Conservation (phyloP, 495 filamentous ascomycete species). For the Chaetomidium leptoderma region DNA sequence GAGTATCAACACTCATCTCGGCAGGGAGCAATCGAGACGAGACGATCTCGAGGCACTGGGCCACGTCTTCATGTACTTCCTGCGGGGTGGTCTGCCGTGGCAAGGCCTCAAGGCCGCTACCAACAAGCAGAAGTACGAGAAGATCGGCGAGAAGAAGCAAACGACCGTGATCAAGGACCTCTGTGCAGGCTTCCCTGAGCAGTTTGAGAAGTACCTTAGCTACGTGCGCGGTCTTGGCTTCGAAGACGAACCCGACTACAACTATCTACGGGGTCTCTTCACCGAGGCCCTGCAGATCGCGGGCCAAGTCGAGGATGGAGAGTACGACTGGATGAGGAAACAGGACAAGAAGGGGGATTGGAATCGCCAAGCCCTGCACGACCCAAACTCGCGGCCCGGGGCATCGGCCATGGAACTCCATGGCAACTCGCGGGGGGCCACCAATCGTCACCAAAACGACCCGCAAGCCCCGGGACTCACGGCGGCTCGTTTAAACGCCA, state of each 20-base stretch:
- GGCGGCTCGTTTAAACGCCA: slow-evolving; percentile 93
- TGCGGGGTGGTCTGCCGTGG: slow-evolving; percentile 94
- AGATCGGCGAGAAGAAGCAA: slow-evolving; percentile 99
- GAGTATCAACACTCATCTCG: slow-evolving; percentile 99
- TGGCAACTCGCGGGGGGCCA: slow-evolving; percentile 53
- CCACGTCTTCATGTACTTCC: slow-evolving; percentile 99
- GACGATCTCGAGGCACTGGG: slow-evolving; percentile 95
- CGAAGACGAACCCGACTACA: slow-evolving; percentile 98
- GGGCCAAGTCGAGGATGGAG: slow-evolving; percentile 93
- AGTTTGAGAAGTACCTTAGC: slow-evolving; percentile 95
- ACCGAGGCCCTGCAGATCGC: slow-evolving; percentile 93
- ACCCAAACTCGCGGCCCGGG: slow-evolving; percentile 66
- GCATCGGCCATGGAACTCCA: slow-evolving; percentile 75
- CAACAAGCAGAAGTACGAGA: slow-evolving; percentile 99
- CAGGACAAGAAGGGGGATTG: slow-evolving; percentile 89
- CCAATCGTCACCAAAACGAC: slow-evolving; percentile 55
- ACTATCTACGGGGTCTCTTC: slow-evolving; percentile 93
- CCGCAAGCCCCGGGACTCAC: slow-evolving; percentile 59
- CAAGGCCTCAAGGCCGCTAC: slow-evolving; percentile 98
- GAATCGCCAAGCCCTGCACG: slow-evolving; percentile 61
- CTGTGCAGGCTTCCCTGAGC: slow-evolving; percentile 93
- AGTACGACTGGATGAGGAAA: slow-evolving; percentile 99
- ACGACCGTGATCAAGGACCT: slow-evolving; percentile 95
- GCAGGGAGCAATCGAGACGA: slow-evolving; percentile 90
- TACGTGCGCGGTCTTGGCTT: slow-evolving; percentile 98